Evolutionary conservation across 305 asterid species (phyloP).

Genomic region (Fraxinus nigra): DNA sequence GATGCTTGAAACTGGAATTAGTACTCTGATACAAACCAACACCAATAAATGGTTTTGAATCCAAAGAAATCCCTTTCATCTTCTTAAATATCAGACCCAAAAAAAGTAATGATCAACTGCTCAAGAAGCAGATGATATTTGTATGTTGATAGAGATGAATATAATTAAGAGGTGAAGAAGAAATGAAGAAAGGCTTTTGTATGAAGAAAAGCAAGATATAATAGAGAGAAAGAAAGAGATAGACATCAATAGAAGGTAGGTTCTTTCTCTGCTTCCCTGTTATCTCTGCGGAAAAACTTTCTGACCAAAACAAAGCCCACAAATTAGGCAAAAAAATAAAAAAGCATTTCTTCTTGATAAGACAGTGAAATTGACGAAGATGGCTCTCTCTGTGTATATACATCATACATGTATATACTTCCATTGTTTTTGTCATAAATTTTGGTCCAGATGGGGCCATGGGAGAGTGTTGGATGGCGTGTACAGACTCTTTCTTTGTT

Average conservation of each 20-base stretch:
- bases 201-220: slow-evolving; percentile 16
- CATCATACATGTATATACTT: not conserved
- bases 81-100: slow-evolving; percentile 41
- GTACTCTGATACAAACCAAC: slow-evolving; percentile 19
- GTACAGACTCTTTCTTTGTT: not conserved
- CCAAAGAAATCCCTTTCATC: slow-evolving; percentile 35
- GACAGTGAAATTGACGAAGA: not conserved
- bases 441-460: slow-evolving; percentile 5
- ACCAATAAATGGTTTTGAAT: slow-evolving; percentile 15
- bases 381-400: not conserved
- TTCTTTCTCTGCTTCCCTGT: slow-evolving; percentile 35
- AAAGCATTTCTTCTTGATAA: slow-evolving; percentile 1
- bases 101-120: not conserved
- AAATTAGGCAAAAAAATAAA: slow-evolving; percentile 20
- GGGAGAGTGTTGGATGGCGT: not conserved
- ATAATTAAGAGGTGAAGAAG: slow-evolving; percentile 21
- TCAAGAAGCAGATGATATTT: slow-evolving; percentile 19
- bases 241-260: slow-evolving; percentile 21
- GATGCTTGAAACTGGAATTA: slow-evolving; percentile 33
- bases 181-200: slow-evolving; percentile 14
- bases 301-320: slow-evolving; percentile 46
- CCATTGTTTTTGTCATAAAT: not conserved
- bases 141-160: not conserved
- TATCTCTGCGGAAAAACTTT: slow-evolving; percentile 40
- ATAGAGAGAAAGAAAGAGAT: slow-evolving; percentile 18